A percentile compares a stretch with the other conserved stretches of the same genome.
Evolutionary conservation across 257 asterid genomes (phyloP).

Genomic region (Fraxinus quadrangulata): DNA sequence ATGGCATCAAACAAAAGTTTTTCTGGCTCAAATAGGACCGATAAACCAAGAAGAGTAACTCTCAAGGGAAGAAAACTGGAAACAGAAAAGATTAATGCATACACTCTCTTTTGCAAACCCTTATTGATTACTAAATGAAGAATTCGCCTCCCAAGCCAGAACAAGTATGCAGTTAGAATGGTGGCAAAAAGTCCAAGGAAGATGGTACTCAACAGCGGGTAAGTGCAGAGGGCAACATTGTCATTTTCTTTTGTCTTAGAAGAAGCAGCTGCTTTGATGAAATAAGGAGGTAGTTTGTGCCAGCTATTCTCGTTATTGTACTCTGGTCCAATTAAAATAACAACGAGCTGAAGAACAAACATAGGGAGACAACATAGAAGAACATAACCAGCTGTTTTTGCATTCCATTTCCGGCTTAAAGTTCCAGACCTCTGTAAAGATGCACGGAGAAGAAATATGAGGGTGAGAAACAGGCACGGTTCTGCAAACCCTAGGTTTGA

Average conservation of each 20-base stretch:
- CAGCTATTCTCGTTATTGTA: slow-evolving; percentile 32
- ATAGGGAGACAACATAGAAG: slow-evolving; percentile 71
- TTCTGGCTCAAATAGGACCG: slow-evolving; percentile 61
- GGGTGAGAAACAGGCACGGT: slow-evolving; percentile 78
- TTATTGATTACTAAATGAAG: slow-evolving; percentile 72
- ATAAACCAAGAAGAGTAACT: slow-evolving; percentile 68
- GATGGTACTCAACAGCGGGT: slow-evolving; percentile 73
- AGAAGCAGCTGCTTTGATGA: slow-evolving; percentile 46
- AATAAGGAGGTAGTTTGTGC: slow-evolving; percentile 64
- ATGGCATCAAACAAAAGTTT: slow-evolving; percentile 45
- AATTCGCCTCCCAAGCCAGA: slow-evolving; percentile 72
- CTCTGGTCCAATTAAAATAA: slow-evolving; percentile 54
- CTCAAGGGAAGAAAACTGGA: slow-evolving; percentile 64
- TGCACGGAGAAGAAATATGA: slow-evolving; percentile 74
- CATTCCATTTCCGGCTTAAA: slow-evolving; percentile 65
- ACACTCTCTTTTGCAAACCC: slow-evolving; percentile 80
- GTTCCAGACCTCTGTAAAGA: slow-evolving; percentile 69
- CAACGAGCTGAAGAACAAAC: slow-evolving; percentile 64
- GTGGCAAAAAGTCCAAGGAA: slow-evolving; percentile 68
- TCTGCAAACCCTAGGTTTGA: slow-evolving; percentile 87
- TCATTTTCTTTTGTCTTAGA: slow-evolving; percentile 27
- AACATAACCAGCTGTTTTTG: slow-evolving; percentile 55
- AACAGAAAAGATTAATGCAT: slow-evolving; percentile 53
- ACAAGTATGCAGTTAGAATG: slow-evolving; percentile 52
- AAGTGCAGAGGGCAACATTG: slow-evolving; percentile 62